Conservation (phyloP, 805 yeast genomes). For the Candida nitratophila region DNA sequence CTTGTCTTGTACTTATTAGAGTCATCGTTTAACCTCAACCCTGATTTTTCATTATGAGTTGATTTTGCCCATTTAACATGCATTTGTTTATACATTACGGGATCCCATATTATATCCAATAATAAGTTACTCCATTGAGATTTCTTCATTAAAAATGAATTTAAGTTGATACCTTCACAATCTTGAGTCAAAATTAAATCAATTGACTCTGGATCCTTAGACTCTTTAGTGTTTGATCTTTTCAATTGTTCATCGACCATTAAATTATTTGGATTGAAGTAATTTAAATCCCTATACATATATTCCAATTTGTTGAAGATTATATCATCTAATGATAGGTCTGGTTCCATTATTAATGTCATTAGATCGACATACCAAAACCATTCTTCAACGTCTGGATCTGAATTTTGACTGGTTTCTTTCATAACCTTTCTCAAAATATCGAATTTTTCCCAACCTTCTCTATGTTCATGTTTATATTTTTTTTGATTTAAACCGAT, state of each 20-base stretch:
- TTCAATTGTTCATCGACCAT: constrained; percentile 23
- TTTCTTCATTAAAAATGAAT: constrained; percentile 32
- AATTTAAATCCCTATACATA: constrained; percentile 24
- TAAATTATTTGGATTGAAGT: constrained; percentile 30
- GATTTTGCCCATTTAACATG: constrained; percentile 25
- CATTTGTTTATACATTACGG: constrained; percentile 30
- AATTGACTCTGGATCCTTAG: constrained; percentile 24
- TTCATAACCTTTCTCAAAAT: constrained; percentile 27
- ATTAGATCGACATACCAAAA: constrained; percentile 35
- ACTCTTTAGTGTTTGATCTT: constrained; percentile 15
- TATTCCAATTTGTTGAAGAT: constrained; percentile 25
- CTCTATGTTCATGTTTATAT: constrained; percentile 43
- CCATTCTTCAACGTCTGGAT: constrained; percentile 25
- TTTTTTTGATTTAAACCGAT: constrained; percentile 36
- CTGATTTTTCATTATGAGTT: constrained; percentile 17
- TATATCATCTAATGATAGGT: constrained; percentile 26
- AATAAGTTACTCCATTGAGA: constrained; percentile 31
- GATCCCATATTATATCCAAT: constrained; percentile 34
- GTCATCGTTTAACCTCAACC: constrained; percentile 21
- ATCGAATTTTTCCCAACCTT: constrained; percentile 39
- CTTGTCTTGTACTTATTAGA: constrained; percentile 29
- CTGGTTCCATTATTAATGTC: constrained; percentile 35
- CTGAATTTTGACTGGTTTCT: constrained; percentile 12
- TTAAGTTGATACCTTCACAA: constrained; percentile 35
- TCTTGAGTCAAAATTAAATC: constrained; percentile 33